Evolutionary conservation across 108 stramenopile genomes (phyloP), one percentile per base, ranked within the genome.

Genomic region (Nitzschia inconspicua): DNA sequence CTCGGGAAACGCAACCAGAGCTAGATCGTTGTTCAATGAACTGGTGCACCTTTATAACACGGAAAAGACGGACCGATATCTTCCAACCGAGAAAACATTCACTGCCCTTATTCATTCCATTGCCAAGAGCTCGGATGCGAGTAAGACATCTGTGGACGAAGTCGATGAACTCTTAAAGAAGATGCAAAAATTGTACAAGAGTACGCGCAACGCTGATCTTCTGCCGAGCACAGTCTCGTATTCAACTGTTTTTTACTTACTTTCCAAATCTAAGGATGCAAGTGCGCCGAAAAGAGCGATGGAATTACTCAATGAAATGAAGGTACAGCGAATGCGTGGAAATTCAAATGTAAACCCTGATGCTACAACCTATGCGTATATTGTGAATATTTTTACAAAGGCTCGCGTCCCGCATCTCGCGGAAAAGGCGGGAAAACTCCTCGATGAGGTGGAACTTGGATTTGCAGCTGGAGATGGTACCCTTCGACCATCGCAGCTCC

Each of bases 351-450:
- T 72, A 14, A 56, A 41, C n/a, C 66, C 66, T 9, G 66, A 67
- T 50, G 57, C 66, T 11, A 57, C 66, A 18, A 67, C 66, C 4
- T 67, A 58, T 58, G 57, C 56, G 3, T 58, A 58, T 22, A 30
- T 67, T 23, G 49, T 67, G 46, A 67, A 67, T 41, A 67, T 53
- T 2, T 57, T 48, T 10, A 58, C 66, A 5, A 67, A 67, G 42
- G 35, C 66, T 6, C 28, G 61, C 28, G 44, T 51, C 3, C 53
- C 32, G 10, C 43, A 70, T 37, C 32, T 44, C 14, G 52, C 69
- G 2, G 52, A 62, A 30, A 51, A 9, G 19, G 66, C 57, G 36
- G 47, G 42, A 14, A 35, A 70, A n/a, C 22, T 52, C 28, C 30
- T 70, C 23, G 10, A 23, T 2, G 47, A 19, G 14, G 69, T 70